Evolutionary conservation across 768 basidiomycete species (phyloP), one percentile per base, ranked within the genome.

Genomic region (Lentinula lateritia): DNA sequence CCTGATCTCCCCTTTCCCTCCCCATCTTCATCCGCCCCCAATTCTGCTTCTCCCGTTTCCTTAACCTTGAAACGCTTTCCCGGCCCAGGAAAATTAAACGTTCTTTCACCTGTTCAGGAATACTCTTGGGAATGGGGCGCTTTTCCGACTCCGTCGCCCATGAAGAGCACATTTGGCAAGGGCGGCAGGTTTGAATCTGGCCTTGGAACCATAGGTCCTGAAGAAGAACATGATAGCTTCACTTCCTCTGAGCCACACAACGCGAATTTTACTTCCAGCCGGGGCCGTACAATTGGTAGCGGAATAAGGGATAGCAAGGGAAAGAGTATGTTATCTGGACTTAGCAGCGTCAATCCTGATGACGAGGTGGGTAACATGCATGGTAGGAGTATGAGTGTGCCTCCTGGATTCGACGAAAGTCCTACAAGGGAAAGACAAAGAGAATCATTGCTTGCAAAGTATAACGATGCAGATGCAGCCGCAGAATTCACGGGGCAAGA

Each of bases 81-180:
- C n/a, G 41, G 50, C 10, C 50, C 59, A 2, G 39, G 36, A 39
- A 32, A 54, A 39, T 61, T 65, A 7, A 57, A 18, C 35, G 61
- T 46, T 48, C 61, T 39, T 53, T 52, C 73, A 18, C 71, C 69
- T 4, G 67, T 80, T 3, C 86, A 85, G 60, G 89, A 92, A 68
- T 94, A 94, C 67, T 90, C 90, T 6, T 95, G 94, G 94, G 95
- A 95, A 66, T 95, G 94, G 93, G 93, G 93, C 32, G 86, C 83
- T 18, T 92, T 95, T 67, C 95, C 93, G 34, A 89, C 87, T 64
- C 88, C 85, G 23, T 90, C 91, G 3, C 89, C 89, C 0, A 73
- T 85, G 66, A 81, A 81, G 58, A 64, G 81, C 0, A 75, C 80
- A 10, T 87, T 88, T 67, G 74, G 77, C 1, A 78, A 78, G 61